Conservation (phyloP, 163 green algal species). For the Scenedesmus sp. region DNA sequence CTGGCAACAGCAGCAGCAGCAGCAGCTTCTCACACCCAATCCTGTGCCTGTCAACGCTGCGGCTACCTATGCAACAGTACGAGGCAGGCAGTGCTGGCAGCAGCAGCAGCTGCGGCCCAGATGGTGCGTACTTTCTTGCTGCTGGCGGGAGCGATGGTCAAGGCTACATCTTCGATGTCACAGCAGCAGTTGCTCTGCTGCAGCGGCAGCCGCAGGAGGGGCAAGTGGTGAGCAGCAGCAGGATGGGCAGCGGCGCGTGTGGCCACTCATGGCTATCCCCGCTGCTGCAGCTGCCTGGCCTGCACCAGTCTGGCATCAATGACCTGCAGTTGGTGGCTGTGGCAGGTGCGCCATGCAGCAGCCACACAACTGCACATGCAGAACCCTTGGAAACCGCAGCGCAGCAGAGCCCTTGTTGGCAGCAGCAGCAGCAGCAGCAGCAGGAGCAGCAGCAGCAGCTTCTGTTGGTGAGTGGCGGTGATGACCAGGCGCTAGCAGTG, state of each 20-base stretch:
- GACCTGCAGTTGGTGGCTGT: neutral
- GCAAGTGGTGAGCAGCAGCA: neutral
- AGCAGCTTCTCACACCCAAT: slow-evolving; percentile 1
- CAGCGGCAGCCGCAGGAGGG: neutral
- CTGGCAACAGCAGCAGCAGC: neutral
- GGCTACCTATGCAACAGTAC: neutral
- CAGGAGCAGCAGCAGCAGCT: slow-evolving; percentile 17
- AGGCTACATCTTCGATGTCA: neutral
- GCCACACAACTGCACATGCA: neutral
- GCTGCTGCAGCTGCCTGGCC: neutral
- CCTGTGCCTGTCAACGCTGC: neutral
- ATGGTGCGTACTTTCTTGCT: neutral
- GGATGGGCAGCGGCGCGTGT: neutral
- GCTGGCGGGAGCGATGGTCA: neutral
- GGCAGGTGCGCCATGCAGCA: neutral
- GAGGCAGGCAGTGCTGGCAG: neutral
- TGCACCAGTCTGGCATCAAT: slow-evolving; percentile 51
- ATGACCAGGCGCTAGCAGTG: slow-evolving; percentile 38
- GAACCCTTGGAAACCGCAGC: neutral
- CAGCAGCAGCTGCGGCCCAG: neutral
- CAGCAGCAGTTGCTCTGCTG: neutral
- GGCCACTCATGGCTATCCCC: neutral
- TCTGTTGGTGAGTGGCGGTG: slow-evolving; percentile 34
- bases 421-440: slow-evolving; percentile 37
- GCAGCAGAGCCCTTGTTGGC: neutral